These are phyloP conservation scores for Filobasidium floriforme DNA, from an alignment of 768 basidiomycete species.

Conservation along the genomic window DNA sequence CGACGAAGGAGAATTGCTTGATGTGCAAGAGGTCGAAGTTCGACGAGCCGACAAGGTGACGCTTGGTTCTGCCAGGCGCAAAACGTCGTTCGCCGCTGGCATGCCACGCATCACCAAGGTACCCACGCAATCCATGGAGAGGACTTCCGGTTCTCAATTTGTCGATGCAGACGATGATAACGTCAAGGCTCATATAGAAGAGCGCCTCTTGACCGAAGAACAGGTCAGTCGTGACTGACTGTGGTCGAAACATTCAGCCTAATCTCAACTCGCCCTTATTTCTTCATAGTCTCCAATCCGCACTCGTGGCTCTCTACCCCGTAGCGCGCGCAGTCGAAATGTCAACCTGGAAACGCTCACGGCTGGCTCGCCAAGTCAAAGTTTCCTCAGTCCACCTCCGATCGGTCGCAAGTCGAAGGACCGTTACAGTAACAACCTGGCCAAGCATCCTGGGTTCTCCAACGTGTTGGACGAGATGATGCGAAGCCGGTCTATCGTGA, in stretches of 20 bases:
- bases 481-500: constrained; percentile 32
- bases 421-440: constrained; percentile 18
- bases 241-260: constrained; percentile 25
- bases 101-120: constrained; percentile 20
- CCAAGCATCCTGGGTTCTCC: constrained; percentile 17
- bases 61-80: neutral
- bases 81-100: neutral
- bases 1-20: constrained; percentile 17
- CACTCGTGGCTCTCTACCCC: constrained; percentile 22
- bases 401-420: constrained; percentile 35
- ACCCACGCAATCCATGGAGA: constrained; percentile 23
- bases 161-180: constrained; percentile 45
- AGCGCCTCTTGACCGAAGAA: constrained; percentile 64
- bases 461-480: constrained; percentile 22
- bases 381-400: constrained; percentile 28
- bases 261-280: neutral
- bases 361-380: neutral
- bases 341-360: constrained; percentile 9
- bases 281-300: constrained; percentile 30
- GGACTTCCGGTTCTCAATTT: constrained; percentile 42
- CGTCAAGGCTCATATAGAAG: constrained; percentile 78
- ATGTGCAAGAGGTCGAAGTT: constrained; percentile 22
- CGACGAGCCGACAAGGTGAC: constrained; percentile 6
- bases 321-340: constrained; percentile 34
- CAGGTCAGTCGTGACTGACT: constrained; percentile 37